A percentile compares a stretch with the other conserved stretches of the same genome.
Evolutionary conservation across 1,284 basidiomycete genomes (phyloP).

Genomic region (Rhizoctonia solani): DNA sequence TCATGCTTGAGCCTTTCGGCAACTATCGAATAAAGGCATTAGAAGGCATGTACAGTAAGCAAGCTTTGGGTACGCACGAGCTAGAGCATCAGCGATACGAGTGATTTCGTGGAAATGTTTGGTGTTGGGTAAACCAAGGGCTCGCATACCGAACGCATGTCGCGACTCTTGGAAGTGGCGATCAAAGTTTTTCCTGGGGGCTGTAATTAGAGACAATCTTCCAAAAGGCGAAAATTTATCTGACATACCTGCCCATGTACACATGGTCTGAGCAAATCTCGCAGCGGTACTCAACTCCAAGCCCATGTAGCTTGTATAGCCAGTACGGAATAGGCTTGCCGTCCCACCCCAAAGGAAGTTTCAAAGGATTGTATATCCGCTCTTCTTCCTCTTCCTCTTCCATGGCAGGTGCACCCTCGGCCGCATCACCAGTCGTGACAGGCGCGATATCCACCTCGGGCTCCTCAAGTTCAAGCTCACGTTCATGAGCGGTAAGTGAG

Average conservation of each 20-base stretch:
- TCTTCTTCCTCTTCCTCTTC: constrained; percentile 94
- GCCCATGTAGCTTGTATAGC: constrained; percentile 97
- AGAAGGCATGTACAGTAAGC: constrained; percentile 9
- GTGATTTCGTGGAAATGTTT: constrained; percentile 99
- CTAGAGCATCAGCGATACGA: constrained; percentile 92
- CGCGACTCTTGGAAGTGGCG: constrained; percentile 94
- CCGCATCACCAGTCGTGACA: constrained; percentile 53
- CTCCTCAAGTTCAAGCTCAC: constrained; percentile 93
- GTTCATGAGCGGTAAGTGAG: constrained; percentile 93
- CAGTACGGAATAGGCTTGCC: constrained; percentile 99
- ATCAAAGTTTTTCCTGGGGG: constrained; percentile 85
- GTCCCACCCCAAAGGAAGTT: constrained; percentile 97
- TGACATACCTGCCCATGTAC: constrained; percentile 84
- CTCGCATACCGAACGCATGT: constrained; percentile 98
- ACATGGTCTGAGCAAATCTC: constrained; percentile 97
- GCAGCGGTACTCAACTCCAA: constrained; percentile 96
- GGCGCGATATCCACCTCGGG: constrained; percentile 60
- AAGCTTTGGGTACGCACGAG: constrained; percentile 60
- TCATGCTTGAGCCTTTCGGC: constrained; percentile 95
- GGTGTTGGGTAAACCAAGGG: constrained; percentile 94
- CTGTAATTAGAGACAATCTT: background rate
- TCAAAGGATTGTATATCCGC: constrained; percentile 96
- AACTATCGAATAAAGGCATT: constrained; percentile 55
- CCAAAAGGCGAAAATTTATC: background rate
- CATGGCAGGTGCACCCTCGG: constrained; percentile 54